A percentile compares a stretch with the other conserved stretches of the same genome.
phyloP scores from a whole-genome alignment of 768 basidiomycete genomes.

The button mushroom (Agaricus bisporus) region DNA sequence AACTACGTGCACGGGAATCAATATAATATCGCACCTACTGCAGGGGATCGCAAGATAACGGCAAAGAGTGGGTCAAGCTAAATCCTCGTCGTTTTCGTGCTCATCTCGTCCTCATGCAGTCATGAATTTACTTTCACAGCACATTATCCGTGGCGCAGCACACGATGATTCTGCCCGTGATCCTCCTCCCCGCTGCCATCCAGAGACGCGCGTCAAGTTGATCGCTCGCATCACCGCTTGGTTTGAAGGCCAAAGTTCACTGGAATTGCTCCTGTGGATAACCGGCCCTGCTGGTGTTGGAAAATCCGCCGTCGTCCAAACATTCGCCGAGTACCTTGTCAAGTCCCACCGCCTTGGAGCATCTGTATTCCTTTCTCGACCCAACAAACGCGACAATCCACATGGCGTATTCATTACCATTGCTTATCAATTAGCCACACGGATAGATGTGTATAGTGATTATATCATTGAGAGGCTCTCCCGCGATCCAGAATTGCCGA shows the following conservation, averaged over 20 bases:
- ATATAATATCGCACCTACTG: too few relatives aligned
- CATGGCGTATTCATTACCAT: background rate
- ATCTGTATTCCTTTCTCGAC: slow-evolving; percentile 1
- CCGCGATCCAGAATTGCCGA: background rate
- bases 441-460: background rate
- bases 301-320: slow-evolving; percentile 4
- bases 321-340: background rate
- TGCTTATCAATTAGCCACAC: background rate
- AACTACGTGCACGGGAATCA: too few relatives aligned
- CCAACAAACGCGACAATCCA: background rate
- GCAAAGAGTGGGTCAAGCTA: too few relatives aligned
- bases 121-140: background rate
- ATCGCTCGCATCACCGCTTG: background rate
- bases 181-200: background rate
- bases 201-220: background rate
- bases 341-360: background rate
- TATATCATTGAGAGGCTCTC: background rate
- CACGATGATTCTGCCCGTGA: background rate
- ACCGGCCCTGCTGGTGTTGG: slow-evolving; percentile 8
- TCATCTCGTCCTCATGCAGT: too few relatives aligned
- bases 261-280: background rate
- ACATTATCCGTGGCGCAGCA: background rate
- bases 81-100: too few relatives aligned
- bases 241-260: background rate
- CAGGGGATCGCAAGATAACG: too few relatives aligned